Evolutionary conservation across 2,329 filamentous ascomycete species (phyloP), one percentile per base, ranked within the genome.

Genomic region (Pezizomycotina sp.): DNA sequence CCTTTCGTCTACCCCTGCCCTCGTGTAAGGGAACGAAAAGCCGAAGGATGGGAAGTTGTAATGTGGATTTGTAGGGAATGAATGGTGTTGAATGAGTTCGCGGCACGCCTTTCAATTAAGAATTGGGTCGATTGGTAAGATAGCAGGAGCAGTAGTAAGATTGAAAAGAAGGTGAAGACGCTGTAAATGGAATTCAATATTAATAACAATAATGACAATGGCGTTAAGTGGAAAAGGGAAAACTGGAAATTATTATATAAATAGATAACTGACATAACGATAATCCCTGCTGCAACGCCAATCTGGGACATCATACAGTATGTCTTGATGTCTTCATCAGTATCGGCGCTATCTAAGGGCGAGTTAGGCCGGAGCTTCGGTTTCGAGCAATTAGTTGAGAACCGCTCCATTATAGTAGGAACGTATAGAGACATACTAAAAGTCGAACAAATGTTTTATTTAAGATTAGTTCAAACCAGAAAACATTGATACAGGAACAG

Each of bases 221-320:
- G 22, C 24, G 3, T 15, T 19, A 18, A 26, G 12, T 7, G 6
- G 19, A 8, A 23, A 14, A 16, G 24, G 26, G 10, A 19, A 23
- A 6, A 6, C 13, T 8, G 14, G 6, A 19, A 5, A 27, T 6
- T n/a, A n/a, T 7, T 5, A 13, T 5, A 15, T 4, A 23, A 12
- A 6, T 24, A 6, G 19, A 8, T n/a, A 22, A 20, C 41, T 36
- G 34, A 44, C 41, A 44, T 44, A 16, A 44, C 41, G 12, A 44
- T 44, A 21, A 44, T 27, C 4, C 41, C 41, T 13, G 41, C 41
- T 8, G 41, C 41, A n/a, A 44, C 41, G 18, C 41, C 41, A 25
- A 44, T 37, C 25, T 44, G 41, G 29, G 41, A 44, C 41, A 44
- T 44, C 36, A 44, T 27, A 34, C 41, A 44, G 22, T 44, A 44